A percentile compares a stretch with the other conserved stretches of the same genome.
phyloP scores from a whole-genome alignment of 495 filamentous ascomycete genomes.

The Hypoxylon lienhwacheense region DNA sequence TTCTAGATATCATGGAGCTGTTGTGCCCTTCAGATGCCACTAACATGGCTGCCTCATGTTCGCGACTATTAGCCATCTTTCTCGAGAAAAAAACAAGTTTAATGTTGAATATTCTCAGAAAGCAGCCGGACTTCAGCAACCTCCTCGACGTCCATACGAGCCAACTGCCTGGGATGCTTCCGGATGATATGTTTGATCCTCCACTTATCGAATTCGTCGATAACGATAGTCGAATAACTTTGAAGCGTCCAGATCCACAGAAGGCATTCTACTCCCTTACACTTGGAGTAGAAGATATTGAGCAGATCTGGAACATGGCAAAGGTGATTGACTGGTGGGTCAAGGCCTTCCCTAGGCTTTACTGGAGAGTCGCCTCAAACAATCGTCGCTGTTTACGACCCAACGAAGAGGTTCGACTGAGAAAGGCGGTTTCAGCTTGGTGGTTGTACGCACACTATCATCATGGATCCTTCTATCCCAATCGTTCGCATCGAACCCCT shows the following conservation, averaged over 20 bases:
- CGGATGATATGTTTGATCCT: conserved; percentile 18
- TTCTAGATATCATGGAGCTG: conserved; percentile 40
- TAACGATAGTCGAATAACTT: too few relatives aligned
- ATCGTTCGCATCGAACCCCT: conserved; percentile 4
- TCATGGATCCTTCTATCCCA: conserved; percentile 28
- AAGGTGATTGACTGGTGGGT: conserved; percentile 47
- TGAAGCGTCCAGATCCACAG: too few relatives aligned
- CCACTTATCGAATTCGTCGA: conserved; percentile 11
- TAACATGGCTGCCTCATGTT: conserved; percentile 30
- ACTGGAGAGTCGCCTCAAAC: conserved; percentile 63
- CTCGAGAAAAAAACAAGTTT: conserved; percentile 27
- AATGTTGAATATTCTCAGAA: conserved; percentile 32
- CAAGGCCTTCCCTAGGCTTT: conserved; percentile 66
- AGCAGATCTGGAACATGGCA: conserved; percentile 21
- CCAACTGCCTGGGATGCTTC: conserved; percentile 2
- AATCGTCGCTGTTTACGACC: conserved; percentile 62
- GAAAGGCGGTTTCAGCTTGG: conserved; percentile 59
- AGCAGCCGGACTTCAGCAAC: conserved; percentile 22
- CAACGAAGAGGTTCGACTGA: conserved; percentile 60
- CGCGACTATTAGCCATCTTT: conserved; percentile 29
- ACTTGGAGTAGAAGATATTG: conserved; percentile 6
- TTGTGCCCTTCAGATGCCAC: conserved; percentile 34
- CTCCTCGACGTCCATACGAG: conserved; percentile 22
- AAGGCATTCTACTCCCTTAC: too few relatives aligned
- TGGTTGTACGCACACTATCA: conserved; percentile 58